phyloP scores from a whole-genome alignment of 2,329 filamentous ascomycete species.

The Passalora sequoiae region DNA sequence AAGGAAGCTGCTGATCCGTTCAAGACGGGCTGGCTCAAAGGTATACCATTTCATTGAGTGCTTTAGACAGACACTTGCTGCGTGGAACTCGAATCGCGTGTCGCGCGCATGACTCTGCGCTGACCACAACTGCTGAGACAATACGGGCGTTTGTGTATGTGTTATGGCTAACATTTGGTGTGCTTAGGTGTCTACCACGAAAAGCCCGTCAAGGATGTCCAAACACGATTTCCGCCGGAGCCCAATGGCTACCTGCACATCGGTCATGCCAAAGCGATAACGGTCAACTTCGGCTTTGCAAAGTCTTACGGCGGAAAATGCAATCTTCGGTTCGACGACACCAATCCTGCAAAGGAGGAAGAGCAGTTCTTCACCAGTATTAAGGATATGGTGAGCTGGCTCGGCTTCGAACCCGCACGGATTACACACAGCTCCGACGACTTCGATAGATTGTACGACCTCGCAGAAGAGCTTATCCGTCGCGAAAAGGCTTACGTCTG shows the following conservation, averaged over 20 bases:
- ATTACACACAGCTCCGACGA: slow-evolving; percentile 89
- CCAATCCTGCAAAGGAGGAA: slow-evolving; percentile 89
- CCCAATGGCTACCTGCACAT: slow-evolving; percentile 93
- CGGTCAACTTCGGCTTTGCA: slow-evolving; percentile 94
- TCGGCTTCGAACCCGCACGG: slow-evolving; percentile 71
- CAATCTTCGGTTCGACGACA: slow-evolving; percentile 83
- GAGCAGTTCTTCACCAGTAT: slow-evolving; percentile 88
- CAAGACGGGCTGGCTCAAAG: slow-evolving; percentile 47
- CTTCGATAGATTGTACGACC: slow-evolving; percentile 80
- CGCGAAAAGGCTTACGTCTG: slow-evolving; percentile 73
- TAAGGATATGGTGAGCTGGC: slow-evolving; percentile 78
- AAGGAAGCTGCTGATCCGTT: slow-evolving; percentile 44
- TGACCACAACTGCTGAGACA: too few species aligned
- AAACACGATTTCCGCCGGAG: slow-evolving; percentile 49
- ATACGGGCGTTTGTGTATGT: too few species aligned
- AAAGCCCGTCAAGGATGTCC: slow-evolving; percentile 44
- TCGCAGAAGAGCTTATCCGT: slow-evolving; percentile 77
- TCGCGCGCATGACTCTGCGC: too few species aligned
- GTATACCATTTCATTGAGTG: too few species aligned
- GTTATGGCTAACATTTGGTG: too few species aligned
- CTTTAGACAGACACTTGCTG: too few species aligned
- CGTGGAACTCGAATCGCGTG: too few species aligned
- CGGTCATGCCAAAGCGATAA: slow-evolving; percentile 91
- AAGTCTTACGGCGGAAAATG: slow-evolving; percentile 72
- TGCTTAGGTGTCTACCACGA: slow-evolving; percentile 50